Evolutionary conservation across 1,139 yeast genomes (phyloP).

Genomic region (Candida smagusa): DNA sequence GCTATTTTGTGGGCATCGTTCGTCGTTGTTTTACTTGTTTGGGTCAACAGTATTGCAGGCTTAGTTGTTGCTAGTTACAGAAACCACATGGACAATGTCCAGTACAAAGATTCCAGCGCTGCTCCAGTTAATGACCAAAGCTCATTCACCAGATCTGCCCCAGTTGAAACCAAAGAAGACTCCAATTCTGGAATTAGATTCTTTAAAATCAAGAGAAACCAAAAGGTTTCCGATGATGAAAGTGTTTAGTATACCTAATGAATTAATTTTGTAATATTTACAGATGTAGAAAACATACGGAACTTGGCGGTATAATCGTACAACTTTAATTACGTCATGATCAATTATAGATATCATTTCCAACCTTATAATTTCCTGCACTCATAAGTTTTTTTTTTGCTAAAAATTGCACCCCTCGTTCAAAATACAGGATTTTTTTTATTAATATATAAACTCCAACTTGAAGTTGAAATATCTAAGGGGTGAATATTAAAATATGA

Average conservation of each 20-base stretch:
- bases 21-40: constrained; percentile 49
- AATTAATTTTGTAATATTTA: neutral
- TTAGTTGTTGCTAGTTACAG: constrained; percentile 46
- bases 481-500: constrained; percentile 1
- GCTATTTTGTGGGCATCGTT: constrained; percentile 73
- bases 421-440: neutral
- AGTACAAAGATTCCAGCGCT: constrained; percentile 9
- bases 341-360: neutral
- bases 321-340: too few species aligned
- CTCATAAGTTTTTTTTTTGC: neutral
- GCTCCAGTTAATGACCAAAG: constrained; percentile 36
- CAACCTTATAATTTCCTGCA: neutral
- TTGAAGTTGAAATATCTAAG: neutral
- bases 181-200: constrained; percentile 61
- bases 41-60: constrained; percentile 54
- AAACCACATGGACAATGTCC: constrained; percentile 40
- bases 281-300: neutral
- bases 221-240: constrained; percentile 57
- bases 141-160: constrained; percentile 43
- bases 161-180: constrained; percentile 31
- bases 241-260: constrained; percentile 38
- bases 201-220: constrained; percentile 72
- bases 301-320: neutral
- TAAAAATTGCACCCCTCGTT: neutral
- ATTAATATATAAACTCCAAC: neutral